phyloP scores from a whole-genome alignment of 352 stramenopile genomes.

The Phytopythium ostracodes region DNA sequence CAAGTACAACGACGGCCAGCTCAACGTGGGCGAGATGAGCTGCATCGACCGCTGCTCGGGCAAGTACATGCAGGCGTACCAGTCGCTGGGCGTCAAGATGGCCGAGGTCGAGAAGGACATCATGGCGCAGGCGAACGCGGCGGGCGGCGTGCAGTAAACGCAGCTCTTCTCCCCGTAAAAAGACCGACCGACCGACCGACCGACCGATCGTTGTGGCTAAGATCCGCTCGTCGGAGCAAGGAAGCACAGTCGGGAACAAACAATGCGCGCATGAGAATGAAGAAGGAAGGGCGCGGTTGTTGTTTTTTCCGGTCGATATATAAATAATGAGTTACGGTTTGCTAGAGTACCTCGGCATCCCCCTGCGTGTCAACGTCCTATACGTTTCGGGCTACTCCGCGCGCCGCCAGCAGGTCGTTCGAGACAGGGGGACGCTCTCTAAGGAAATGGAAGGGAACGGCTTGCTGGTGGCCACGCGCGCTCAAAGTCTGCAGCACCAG shows the following conservation, averaged over 20 bases:
- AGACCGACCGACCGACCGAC: too few species aligned
- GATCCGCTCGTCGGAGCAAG: not conserved
- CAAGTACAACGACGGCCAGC: conserved; percentile 95
- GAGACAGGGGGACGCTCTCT: conserved; percentile 1
- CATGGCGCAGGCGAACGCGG: conserved; percentile 61
- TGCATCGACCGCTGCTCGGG: conserved; percentile 97
- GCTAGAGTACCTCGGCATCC: conserved; percentile 15
- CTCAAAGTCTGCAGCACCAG: too few species aligned
- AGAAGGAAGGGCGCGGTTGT: not conserved
- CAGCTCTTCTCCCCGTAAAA: too few species aligned
- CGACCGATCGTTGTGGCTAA: not conserved
- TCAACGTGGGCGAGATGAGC: conserved; percentile 97
- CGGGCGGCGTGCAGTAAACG: conserved; percentile 36
- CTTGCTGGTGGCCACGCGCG: not conserved
- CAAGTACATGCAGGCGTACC: conserved; percentile 98
- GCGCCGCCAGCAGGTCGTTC: conserved; percentile 3
- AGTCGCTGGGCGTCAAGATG: conserved; percentile 93
- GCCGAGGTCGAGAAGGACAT: conserved; percentile 94
- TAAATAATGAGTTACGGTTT: conserved; percentile 49
- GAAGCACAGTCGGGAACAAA: not conserved
- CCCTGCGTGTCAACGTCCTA: conserved; percentile 4
- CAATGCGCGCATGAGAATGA: not conserved
- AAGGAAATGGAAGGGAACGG: not conserved
- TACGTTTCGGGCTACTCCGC: not conserved
- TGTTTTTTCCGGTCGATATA: conserved; percentile 24